Conservation (phyloP, 371 early-diverging fungal species). For the Rhizoclosmatium hyalinum region DNA sequence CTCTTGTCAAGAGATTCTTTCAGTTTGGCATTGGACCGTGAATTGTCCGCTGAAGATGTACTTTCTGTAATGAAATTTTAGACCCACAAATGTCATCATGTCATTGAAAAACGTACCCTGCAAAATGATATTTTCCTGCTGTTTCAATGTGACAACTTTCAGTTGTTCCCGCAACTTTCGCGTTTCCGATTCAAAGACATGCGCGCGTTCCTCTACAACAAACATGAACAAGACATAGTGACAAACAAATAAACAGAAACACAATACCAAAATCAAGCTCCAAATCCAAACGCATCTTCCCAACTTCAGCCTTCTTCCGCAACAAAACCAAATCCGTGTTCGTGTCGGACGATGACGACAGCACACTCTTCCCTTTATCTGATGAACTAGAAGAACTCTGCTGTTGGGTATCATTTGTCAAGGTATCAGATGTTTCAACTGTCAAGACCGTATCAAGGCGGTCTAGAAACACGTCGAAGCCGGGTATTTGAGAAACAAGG, state of each 20-base stretch:
- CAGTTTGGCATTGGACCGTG: not conserved
- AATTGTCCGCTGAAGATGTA: not conserved
- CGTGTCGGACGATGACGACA: not conserved
- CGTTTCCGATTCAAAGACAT: conserved; percentile 23
- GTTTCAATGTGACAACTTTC: not conserved
- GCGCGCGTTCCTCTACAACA: conserved; percentile 23
- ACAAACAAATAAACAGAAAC: not conserved
- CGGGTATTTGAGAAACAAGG: not conserved
- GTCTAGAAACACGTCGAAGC: conserved; percentile 4
- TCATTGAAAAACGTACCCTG: not conserved
- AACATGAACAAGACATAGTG: not conserved
- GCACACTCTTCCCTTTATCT: not conserved
- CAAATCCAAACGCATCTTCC: not conserved
- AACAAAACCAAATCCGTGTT: not conserved
- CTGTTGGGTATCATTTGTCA: no score
- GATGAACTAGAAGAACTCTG: no score
- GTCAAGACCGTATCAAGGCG: conserved; percentile 6
- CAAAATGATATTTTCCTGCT: conserved; percentile 2
- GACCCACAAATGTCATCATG: not conserved
- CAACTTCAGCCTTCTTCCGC: not conserved
- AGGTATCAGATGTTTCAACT: not conserved
- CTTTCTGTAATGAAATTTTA: conserved; percentile 4
- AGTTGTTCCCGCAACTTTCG: conserved; percentile 10
- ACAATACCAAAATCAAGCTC: not conserved
- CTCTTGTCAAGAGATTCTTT: conserved; percentile 9